Evolutionary conservation across 768 basidiomycete species (phyloP).

Genomic region (Pulveroboletus sp.): DNA sequence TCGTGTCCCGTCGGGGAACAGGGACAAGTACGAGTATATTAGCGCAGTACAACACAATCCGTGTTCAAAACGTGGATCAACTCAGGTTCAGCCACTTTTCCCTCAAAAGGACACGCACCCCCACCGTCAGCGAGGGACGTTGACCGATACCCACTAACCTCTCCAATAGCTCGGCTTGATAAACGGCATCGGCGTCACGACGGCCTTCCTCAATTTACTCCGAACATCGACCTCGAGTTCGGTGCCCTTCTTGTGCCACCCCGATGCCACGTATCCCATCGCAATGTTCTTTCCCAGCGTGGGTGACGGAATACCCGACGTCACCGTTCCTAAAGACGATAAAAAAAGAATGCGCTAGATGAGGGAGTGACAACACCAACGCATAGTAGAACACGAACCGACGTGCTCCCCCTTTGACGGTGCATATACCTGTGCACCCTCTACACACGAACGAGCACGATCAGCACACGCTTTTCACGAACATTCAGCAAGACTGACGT

Average conservation of each 20-base stretch:
- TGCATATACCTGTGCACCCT: constrained; percentile 72
- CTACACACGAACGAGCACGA: constrained; percentile 32
- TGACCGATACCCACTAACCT: too few relatives aligned
- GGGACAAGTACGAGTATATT: too few relatives aligned
- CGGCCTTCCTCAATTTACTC: constrained; percentile 68
- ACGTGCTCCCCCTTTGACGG: constrained; percentile 51
- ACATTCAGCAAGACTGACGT: constrained; percentile 40
- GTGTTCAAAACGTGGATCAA: too few relatives aligned
- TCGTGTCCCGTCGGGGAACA: too few relatives aligned
- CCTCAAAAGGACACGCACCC: too few relatives aligned
- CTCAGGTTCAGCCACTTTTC: too few relatives aligned
- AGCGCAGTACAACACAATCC: neutral
- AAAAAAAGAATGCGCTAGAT: constrained; percentile 22
- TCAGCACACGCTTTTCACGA: neutral
- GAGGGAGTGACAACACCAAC: neutral
- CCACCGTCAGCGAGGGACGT: too few relatives aligned
- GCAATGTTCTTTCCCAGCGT: constrained; percentile 88
- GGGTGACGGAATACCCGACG: constrained; percentile 95
- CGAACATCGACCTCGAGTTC: constrained; percentile 82
- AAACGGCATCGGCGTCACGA: constrained; percentile 84
- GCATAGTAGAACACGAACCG: constrained; percentile 39
- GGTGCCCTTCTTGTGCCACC: constrained; percentile 88
- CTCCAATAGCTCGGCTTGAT: constrained; percentile 77
- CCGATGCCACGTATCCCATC: constrained; percentile 85
- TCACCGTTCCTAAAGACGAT: constrained; percentile 52